Percentiles rank a stretch among this genome's conserved stretches.
Conservation (phyloP, 164 flowering plant genomes). For the Vitis labrusca region DNA sequence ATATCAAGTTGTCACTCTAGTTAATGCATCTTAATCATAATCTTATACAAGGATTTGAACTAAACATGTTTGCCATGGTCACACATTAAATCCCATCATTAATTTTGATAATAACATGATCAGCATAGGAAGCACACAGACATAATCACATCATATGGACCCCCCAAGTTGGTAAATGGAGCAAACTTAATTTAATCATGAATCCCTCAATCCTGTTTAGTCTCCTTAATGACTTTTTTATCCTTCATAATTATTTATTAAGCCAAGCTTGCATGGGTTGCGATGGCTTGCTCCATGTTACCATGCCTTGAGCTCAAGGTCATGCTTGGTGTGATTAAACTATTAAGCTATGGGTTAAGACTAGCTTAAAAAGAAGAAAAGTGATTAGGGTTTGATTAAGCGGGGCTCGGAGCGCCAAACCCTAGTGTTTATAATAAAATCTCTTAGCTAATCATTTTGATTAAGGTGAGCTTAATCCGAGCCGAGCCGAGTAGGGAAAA, state of each 20-base stretch:
- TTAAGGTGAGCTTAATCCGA: no score
- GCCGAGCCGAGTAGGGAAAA: not conserved
- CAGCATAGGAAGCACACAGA: slow-evolving; percentile 15
- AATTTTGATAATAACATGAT: slow-evolving; percentile 4
- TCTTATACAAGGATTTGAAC: slow-evolving; percentile 4
- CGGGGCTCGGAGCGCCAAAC: no score
- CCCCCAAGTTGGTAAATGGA: slow-evolving; percentile 6
- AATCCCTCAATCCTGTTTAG: not conserved
- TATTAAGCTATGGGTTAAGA: no score
- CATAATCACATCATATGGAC: slow-evolving; percentile 18
- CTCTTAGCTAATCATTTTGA: no score
- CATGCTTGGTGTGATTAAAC: no score
- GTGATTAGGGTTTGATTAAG: no score
- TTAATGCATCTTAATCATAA: slow-evolving; percentile 22
- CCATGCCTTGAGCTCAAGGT: no score
- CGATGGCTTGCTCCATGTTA: no score
- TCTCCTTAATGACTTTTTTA: not conserved
- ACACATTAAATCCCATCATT: slow-evolving; percentile 3
- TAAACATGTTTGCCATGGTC: slow-evolving; percentile 22
- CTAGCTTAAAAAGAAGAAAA: no score
- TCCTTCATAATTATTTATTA: not conserved
- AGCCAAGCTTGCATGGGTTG: not conserved
- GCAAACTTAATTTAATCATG: not conserved
- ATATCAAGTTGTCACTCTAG: slow-evolving; percentile 8
- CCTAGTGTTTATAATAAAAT: no score